Conservation (phyloP, 2,329 filamentous ascomycete species). For the Ceratocystis cacaofunesta region DNA sequence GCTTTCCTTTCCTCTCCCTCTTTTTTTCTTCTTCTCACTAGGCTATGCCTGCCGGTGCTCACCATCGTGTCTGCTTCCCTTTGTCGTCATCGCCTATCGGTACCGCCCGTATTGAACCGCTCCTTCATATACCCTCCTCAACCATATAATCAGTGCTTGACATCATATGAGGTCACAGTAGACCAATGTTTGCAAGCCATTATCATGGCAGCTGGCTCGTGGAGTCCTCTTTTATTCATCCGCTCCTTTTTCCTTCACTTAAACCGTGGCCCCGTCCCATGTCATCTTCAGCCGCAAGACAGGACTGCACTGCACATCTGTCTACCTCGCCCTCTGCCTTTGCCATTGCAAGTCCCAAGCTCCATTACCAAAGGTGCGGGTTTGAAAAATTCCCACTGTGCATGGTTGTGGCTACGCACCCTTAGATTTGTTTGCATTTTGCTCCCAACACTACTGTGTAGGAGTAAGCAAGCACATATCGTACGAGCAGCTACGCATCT, state of each 20-base stretch:
- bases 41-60: neutral
- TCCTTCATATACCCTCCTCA: neutral
- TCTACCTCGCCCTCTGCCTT: neutral
- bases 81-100: neutral
- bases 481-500: neutral
- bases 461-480: neutral
- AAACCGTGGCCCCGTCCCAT: neutral
- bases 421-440: neutral
- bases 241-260: neutral
- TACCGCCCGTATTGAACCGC: neutral
- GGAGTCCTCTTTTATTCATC: neutral
- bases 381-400: neutral
- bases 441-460: neutral
- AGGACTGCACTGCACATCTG: neutral
- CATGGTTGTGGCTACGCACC: neutral
- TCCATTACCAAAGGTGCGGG: neutral
- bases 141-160: neutral
- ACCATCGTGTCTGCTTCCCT: neutral
- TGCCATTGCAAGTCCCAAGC: neutral
- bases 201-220: neutral
- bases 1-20: neutral
- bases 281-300: neutral
- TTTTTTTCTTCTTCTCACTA: neutral
- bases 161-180: constrained; percentile 3
- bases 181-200: neutral